Evolutionary conservation across 2,329 filamentous ascomycete species (phyloP).

Genomic region (Microdochium paspali): DNA sequence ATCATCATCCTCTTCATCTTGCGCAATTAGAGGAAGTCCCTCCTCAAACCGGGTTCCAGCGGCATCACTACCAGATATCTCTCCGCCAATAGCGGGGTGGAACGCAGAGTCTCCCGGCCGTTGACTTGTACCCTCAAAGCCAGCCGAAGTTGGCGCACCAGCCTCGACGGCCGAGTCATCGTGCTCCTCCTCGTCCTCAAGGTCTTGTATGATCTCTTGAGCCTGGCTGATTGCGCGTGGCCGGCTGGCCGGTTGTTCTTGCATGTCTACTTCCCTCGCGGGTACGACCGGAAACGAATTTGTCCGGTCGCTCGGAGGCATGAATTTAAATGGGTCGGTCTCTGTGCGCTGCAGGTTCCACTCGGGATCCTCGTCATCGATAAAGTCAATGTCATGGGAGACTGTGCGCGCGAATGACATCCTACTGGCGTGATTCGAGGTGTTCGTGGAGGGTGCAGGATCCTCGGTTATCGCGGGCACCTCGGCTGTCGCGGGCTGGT

Average conservation of each 20-base stretch:
- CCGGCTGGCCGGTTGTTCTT: slow-evolving; percentile 22
- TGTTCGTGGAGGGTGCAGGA: slow-evolving; percentile 13
- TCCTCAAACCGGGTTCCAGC: slow-evolving; percentile 58
- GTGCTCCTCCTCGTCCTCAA: slow-evolving; percentile 36
- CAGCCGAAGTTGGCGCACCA: slow-evolving; percentile 21
- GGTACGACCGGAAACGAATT: slow-evolving; percentile 56
- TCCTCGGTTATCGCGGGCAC: slow-evolving; percentile 5
- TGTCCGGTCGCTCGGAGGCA: slow-evolving; percentile 46
- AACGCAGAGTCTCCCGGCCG: slow-evolving; percentile 10
- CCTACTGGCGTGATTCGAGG: slow-evolving; percentile 47
- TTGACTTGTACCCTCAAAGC: slow-evolving; percentile 16
- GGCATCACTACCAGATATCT: slow-evolving; percentile 19
- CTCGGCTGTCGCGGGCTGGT: neutral
- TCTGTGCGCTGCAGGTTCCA: slow-evolving; percentile 43
- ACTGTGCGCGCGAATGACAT: slow-evolving; percentile 57
- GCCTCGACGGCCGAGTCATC: slow-evolving; percentile 29
- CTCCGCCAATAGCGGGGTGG: slow-evolving; percentile 31
- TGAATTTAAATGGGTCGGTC: slow-evolving; percentile 50
- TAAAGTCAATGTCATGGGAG: slow-evolving; percentile 51
- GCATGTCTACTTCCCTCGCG: slow-evolving; percentile 19
- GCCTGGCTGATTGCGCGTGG: slow-evolving; percentile 39
- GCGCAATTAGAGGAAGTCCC: slow-evolving; percentile 53
- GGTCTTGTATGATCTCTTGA: slow-evolving; percentile 41
- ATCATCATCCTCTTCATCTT: slow-evolving; percentile 17
- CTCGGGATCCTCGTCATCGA: slow-evolving; percentile 47